phyloP scores from a whole-genome alignment of 768 basidiomycete genomes.

The Antrodiella citrinella region DNA sequence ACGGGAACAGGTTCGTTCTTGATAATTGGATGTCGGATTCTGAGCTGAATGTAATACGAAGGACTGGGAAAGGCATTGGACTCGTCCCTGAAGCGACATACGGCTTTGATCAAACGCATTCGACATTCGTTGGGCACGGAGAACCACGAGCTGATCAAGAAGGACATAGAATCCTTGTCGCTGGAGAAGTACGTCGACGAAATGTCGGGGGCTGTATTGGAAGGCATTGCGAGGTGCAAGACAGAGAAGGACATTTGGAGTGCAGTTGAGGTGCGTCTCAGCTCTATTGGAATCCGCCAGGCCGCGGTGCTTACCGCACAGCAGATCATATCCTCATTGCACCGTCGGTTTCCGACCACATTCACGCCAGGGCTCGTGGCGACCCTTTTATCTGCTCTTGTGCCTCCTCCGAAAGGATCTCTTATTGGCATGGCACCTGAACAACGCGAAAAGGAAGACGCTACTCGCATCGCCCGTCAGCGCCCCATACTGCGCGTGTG shows the following conservation, averaged over 20 bases:
- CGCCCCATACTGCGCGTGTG: constrained; percentile 81
- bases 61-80: constrained; percentile 70
- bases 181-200: constrained; percentile 97
- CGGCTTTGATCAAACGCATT: constrained; percentile 90
- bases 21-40: not conserved
- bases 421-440: constrained; percentile 56
- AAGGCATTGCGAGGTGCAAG: constrained; percentile 83
- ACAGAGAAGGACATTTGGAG: constrained; percentile 89
- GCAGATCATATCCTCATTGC: constrained; percentile 83
- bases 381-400: constrained; percentile 47
- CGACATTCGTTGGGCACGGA: constrained; percentile 78
- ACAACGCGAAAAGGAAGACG: constrained; percentile 91
- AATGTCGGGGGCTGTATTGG: constrained; percentile 77
- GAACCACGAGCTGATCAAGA: constrained; percentile 80
- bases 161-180: constrained; percentile 84
- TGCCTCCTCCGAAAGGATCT: constrained; percentile 48
- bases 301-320: constrained; percentile 5
- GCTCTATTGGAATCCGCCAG: constrained; percentile 3
- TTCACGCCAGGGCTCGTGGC: constrained; percentile 71
- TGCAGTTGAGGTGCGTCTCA: constrained; percentile 72
- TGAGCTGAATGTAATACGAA: constrained; percentile 19
- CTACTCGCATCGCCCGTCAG: constrained; percentile 68
- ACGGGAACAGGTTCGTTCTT: constrained; percentile 37
- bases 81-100: constrained; percentile 93
- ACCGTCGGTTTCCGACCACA: constrained; percentile 73